These are phyloP conservation scores for Phialophora chinensis DNA, from an alignment of 2,329 filamentous ascomycete genomes.

Conservation along the genomic window DNA sequence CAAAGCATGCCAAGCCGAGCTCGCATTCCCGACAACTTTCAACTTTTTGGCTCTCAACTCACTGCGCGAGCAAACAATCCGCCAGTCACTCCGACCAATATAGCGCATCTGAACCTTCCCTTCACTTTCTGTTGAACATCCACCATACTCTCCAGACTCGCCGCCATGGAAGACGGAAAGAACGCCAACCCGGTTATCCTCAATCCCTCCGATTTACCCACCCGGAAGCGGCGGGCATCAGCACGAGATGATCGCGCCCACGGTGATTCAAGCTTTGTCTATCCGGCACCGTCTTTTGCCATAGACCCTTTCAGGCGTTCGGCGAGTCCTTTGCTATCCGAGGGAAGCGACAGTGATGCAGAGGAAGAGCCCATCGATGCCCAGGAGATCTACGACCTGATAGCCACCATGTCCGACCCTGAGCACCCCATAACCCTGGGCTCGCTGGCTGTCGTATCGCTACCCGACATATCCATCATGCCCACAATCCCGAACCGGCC, in stretches of 20 bases:
- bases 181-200: slow-evolving; percentile 96
- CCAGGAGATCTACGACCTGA: slow-evolving; percentile 96
- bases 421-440: slow-evolving; percentile 95
- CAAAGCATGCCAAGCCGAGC: not conserved
- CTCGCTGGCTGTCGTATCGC: slow-evolving; percentile 90
- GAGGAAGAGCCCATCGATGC: slow-evolving; percentile 88
- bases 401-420: slow-evolving; percentile 92
- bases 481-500: slow-evolving; percentile 66
- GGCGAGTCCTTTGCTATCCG: slow-evolving; percentile 47
- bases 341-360: slow-evolving; percentile 57
- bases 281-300: slow-evolving; percentile 56
- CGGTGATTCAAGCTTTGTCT: slow-evolving; percentile 56
- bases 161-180: slow-evolving; percentile 40
- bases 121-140: not conserved
- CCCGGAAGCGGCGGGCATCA: slow-evolving; percentile 63
- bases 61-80: not conserved
- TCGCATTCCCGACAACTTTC: not conserved
- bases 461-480: slow-evolving; percentile 86
- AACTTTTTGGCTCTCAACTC: not conserved
- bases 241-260: slow-evolving; percentile 51
- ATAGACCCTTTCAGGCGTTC: slow-evolving; percentile 55
- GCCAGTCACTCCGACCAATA: not conserved
- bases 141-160: not conserved
- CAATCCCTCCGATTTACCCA: slow-evolving; percentile 85
- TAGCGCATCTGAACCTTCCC: not conserved